A percentile compares a stretch with the other conserved stretches of the same genome.
phyloP scores from a whole-genome alignment of 2,329 filamentous ascomycete genomes.

The Dryadomyces sulphureus region DNA sequence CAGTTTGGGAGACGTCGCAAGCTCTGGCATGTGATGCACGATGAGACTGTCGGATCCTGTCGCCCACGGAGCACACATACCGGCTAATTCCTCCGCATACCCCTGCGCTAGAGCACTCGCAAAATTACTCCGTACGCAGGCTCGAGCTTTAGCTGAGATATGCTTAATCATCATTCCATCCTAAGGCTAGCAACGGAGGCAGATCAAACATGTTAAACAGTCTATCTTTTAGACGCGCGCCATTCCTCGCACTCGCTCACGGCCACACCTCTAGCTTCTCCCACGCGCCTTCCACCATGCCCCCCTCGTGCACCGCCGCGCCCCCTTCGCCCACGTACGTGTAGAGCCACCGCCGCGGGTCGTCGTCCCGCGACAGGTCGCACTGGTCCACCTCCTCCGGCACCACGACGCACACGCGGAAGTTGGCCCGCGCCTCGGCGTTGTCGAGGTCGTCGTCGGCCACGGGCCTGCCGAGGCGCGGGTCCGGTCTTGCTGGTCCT shows the following conservation, averaged over 20 bases:
- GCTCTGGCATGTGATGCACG: too few species aligned
- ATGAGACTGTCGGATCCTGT: too few species aligned
- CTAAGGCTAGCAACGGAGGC: too few species aligned
- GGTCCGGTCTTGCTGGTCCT: slow-evolving; percentile 14
- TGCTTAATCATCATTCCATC: too few species aligned
- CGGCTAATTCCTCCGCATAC: too few species aligned
- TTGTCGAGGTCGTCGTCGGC: slow-evolving; percentile 56
- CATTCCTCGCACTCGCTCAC: slow-evolving; percentile 15
- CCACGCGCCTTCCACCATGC: slow-evolving; percentile 40
- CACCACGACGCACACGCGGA: slow-evolving; percentile 68
- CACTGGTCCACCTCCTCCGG: slow-evolving; percentile 64
- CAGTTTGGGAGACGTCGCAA: too few species aligned
- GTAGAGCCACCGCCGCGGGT: slow-evolving; percentile 52
- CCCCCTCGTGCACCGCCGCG: slow-evolving; percentile 15
- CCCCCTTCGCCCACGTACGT: slow-evolving; percentile 32
- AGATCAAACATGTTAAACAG: neutral
- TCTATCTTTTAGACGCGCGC: neutral
- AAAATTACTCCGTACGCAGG: too few species aligned
- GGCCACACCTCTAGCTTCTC: slow-evolving; percentile 56
- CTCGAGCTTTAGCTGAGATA: too few species aligned
- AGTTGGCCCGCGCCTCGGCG: slow-evolving; percentile 54
- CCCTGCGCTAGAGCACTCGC: too few species aligned
- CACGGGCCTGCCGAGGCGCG: slow-evolving; percentile 46
- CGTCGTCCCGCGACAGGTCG: slow-evolving; percentile 53
- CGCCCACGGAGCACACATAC: too few species aligned